Evolutionary conservation across 108 stramenopile genomes (phyloP).

Genomic region (Conticribra guillardii): DNA sequence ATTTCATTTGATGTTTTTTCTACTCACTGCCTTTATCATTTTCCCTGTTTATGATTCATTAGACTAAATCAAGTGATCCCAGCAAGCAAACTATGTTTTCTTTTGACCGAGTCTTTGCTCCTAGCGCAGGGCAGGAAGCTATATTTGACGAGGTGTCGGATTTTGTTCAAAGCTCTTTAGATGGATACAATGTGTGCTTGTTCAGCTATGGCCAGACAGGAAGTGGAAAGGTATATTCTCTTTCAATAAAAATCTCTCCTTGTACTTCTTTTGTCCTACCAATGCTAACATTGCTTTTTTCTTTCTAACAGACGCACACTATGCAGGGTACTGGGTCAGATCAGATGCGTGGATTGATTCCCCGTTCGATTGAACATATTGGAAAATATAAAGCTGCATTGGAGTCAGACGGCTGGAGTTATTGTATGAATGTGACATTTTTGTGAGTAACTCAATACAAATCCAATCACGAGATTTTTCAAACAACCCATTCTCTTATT

Average conservation of each 20-base stretch:
- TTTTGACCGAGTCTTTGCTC: slow-evolving; percentile 96
- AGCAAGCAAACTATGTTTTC: slow-evolving; percentile 58
- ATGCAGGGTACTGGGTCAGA: slow-evolving; percentile 93
- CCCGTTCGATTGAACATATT: slow-evolving; percentile 90
- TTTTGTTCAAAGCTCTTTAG: slow-evolving; percentile 96
- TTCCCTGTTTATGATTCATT: too few relatives aligned
- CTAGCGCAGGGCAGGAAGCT: slow-evolving; percentile 86
- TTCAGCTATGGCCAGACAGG: slow-evolving; percentile 95
- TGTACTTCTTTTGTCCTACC: not conserved
- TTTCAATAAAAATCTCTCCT: not conserved
- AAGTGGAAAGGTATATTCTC: slow-evolving; percentile 36
- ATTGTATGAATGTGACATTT: slow-evolving; percentile 48
- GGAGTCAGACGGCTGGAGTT: slow-evolving; percentile 54
- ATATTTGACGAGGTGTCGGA: slow-evolving; percentile 95
- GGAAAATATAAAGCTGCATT: slow-evolving; percentile 12
- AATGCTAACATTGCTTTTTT: not conserved
- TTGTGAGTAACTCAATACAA: too few relatives aligned
- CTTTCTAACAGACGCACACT: slow-evolving; percentile 87
- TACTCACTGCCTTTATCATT: too few relatives aligned
- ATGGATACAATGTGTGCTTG: slow-evolving; percentile 96
- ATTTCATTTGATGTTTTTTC: too few relatives aligned
- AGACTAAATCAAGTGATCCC: slow-evolving; percentile 4
- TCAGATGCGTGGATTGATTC: slow-evolving; percentile 94
- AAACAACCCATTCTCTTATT: too few relatives aligned
- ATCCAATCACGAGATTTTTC: too few relatives aligned